Evolutionary conservation across 768 basidiomycete genomes (phyloP), one percentile per base, ranked within the genome.

Genomic region (Auricularia auricula-judae): DNA sequence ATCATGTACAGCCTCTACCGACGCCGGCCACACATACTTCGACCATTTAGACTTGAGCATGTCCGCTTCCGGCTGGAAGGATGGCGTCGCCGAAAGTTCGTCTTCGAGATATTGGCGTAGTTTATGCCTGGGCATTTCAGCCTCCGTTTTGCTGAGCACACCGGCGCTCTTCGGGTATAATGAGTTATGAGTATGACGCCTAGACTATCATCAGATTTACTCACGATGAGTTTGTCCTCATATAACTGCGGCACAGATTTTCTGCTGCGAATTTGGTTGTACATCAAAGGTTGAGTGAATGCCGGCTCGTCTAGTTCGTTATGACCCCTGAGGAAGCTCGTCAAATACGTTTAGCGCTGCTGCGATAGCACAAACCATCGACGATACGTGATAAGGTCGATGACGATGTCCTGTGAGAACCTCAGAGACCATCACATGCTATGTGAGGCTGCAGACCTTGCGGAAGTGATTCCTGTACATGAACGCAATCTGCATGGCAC

Each of bases 281-380:
- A 97, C 93, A 96, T 97, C 10, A 87, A 76, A 0, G 94, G 93
- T 65, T 88, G 88, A 0, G 94, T 96, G 72, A 93, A 89, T 16
- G 85, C 84, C 0, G 91, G 91, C 62, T 93, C 82, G 70, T 94
- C 91, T 36, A 93, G 81, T 73, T 94, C 93, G 69, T 95, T 95
- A 72, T 94, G 93, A 1, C 92, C 84, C 84, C 91, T 85, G 60
- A 64, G 34, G 34, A 63, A 54, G 4, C 61, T 33, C 60, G 8
- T 14, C 23, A 29, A 7, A 61, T 21, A n/a, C 7, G 59, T 34
- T 61, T 11, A 14, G 10, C 53, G 21, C 54, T 12, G 12, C 36
- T 36, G 34, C 33, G 8, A 29, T 7, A 23, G 36, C 18, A 35
- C 42, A 36, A 67, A 85, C 87, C 89, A 91, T 70, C 92, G 82